Evolutionary conservation across 2,329 filamentous ascomycete genomes (phyloP).

Genomic region (Tolypocladium nubicola): DNA sequence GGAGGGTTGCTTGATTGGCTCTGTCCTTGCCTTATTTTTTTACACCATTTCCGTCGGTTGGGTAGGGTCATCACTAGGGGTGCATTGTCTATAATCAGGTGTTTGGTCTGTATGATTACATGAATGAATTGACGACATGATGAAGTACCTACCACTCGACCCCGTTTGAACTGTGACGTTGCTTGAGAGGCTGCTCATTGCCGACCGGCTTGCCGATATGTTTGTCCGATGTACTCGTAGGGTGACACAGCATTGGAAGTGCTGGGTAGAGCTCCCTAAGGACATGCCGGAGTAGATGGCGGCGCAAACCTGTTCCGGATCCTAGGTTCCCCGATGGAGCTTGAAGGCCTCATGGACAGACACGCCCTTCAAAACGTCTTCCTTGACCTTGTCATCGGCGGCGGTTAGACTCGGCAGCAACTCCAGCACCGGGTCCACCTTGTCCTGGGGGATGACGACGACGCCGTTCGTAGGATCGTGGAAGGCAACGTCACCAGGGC

Average conservation of each 20-base stretch:
- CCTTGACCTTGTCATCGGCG: slow-evolving; percentile 51
- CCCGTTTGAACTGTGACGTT: not conserved
- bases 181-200: not conserved
- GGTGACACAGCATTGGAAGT: not conserved
- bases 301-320: not conserved
- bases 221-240: not conserved
- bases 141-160: slow-evolving; percentile 1
- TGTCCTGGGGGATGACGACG: slow-evolving; percentile 53
- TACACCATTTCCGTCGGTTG: slow-evolving; percentile 3
- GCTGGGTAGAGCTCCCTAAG: not conserved
- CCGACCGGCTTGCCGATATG: not conserved
- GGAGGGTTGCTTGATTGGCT: not conserved
- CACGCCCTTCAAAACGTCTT: slow-evolving; percentile 51
- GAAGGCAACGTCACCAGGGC: slow-evolving; percentile 57
- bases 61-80: slow-evolving; percentile 6
- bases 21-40: slow-evolving; percentile 3
- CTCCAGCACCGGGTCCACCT: slow-evolving; percentile 48
- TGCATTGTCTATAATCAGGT: slow-evolving; percentile 13
- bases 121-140: slow-evolving; percentile 29
- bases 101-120: slow-evolving; percentile 20
- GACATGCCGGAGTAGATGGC: not conserved
- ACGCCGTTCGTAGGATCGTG: slow-evolving; percentile 60
- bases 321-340: slow-evolving; percentile 32
- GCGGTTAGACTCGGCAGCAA: slow-evolving; percentile 39
- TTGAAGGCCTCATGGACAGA: slow-evolving; percentile 58